These are phyloP conservation scores for Pachyrhizus erosus DNA, from an alignment of 306 rosid species.

Conservation along the genomic window DNA sequence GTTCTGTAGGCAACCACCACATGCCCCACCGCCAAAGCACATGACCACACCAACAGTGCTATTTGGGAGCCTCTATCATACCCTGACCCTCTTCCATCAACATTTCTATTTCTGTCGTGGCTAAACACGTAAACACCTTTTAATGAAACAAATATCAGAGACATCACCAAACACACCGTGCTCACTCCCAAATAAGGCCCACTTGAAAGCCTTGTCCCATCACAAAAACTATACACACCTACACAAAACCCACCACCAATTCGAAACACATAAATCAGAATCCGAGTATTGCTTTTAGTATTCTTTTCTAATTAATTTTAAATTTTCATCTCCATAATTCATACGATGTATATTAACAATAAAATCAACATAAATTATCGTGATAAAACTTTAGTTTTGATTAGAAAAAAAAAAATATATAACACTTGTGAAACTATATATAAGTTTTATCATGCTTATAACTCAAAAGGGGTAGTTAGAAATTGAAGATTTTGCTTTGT, in stretches of 20 bases:
- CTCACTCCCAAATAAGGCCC: slow-evolving; percentile 90
- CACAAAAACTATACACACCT: slow-evolving; percentile 93
- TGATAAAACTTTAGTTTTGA: too few relatives aligned
- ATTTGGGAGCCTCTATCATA: slow-evolving; percentile 57
- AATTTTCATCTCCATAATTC: too few relatives aligned
- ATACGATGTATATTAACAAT: too few relatives aligned
- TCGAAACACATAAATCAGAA: neutral
- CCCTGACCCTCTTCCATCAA: slow-evolving; percentile 29
- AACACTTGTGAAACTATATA: too few relatives aligned
- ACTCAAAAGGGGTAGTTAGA: neutral
- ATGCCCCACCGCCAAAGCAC: slow-evolving; percentile 79
- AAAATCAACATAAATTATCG: too few relatives aligned
- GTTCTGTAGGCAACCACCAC: slow-evolving; percentile 86
- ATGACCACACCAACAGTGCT: slow-evolving; percentile 73
- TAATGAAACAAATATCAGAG: slow-evolving; percentile 72
- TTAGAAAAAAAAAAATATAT: too few relatives aligned
- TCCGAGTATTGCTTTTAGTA: neutral
- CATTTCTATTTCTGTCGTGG: neutral
- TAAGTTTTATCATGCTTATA: neutral
- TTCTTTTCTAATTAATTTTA: too few relatives aligned
- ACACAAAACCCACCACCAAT: neutral
- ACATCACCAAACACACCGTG: slow-evolving; percentile 69
- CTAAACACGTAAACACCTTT: slow-evolving; percentile 64
- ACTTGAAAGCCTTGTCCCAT: slow-evolving; percentile 78
- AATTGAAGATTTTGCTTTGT: neutral